A percentile compares a stretch with the other conserved stretches of the same genome.
Evolutionary conservation across 2,329 filamentous ascomycete genomes (phyloP).

Genomic region (Diaporthe eres): DNA sequence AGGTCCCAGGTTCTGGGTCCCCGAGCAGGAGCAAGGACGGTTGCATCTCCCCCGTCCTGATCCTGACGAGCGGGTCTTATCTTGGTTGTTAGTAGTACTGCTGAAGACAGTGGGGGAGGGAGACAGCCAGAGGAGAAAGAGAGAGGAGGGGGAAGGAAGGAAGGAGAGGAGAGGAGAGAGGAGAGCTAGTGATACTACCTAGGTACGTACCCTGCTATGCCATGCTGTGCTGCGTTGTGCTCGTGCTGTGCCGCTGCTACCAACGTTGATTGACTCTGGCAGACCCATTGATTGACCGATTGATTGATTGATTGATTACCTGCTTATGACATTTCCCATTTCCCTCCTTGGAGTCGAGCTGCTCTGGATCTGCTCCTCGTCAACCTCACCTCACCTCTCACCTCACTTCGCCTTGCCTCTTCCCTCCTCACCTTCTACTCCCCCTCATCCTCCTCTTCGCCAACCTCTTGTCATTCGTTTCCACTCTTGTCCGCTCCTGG

Average conservation of each 20-base stretch:
- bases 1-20: neutral
- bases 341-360: constrained; percentile 2
- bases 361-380: neutral
- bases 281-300: neutral
- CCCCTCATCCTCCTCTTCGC: constrained; percentile 8
- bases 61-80: constrained; percentile 25
- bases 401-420: neutral
- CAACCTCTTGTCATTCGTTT: constrained; percentile 32
- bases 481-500: constrained; percentile 15
- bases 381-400: constrained; percentile 9
- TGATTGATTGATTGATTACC: constrained; percentile 24
- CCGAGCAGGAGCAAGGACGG: constrained; percentile 11
- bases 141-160: neutral
- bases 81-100: neutral
- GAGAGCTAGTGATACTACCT: neutral
- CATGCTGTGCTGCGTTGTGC: constrained; percentile 19
- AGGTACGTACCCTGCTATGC: neutral
- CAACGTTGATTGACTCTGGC: neutral
- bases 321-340: constrained; percentile 28
- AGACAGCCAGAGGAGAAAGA: neutral
- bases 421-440: neutral
- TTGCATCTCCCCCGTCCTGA: constrained; percentile 26
- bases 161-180: neutral
- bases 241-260: constrained; percentile 3
- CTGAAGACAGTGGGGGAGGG: neutral